Evolutionary conservation across 768 basidiomycete species (phyloP).

Genomic region (Boletellus sp.): DNA sequence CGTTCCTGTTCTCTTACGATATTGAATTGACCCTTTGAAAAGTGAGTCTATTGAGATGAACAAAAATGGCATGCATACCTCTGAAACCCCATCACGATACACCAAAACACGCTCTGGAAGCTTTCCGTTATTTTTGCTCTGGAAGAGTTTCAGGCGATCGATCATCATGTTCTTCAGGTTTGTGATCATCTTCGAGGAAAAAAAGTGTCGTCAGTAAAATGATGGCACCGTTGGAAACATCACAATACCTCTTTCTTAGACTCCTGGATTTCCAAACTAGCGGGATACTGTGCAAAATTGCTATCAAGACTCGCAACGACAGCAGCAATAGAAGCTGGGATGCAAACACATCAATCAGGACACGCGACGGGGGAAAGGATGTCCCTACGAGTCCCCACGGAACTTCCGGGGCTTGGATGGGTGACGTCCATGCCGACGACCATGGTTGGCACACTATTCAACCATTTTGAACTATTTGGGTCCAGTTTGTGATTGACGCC

Average conservation of each 20-base stretch:
- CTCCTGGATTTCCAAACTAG: slow-evolving; percentile 46
- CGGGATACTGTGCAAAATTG: slow-evolving; percentile 48
- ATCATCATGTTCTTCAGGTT: slow-evolving; percentile 48
- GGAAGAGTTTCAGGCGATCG: slow-evolving; percentile 42
- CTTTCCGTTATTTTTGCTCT: slow-evolving; percentile 28
- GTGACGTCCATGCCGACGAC: slow-evolving; percentile 64
- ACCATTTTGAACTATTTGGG: slow-evolving; percentile 34
- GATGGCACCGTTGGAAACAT: neutral
- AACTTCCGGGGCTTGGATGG: slow-evolving; percentile 74
- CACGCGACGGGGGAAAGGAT: neutral
- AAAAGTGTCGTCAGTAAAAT: slow-evolving; percentile 1
- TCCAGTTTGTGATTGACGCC: slow-evolving; percentile 51
- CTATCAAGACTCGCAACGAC: slow-evolving; percentile 49
- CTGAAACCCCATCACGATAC: slow-evolving; percentile 77
- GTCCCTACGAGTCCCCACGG: slow-evolving; percentile 42
- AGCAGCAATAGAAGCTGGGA: slow-evolving; percentile 46
- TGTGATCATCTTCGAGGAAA: slow-evolving; percentile 41
- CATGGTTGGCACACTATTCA: slow-evolving; percentile 44
- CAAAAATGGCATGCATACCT: slow-evolving; percentile 39
- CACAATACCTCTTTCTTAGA: slow-evolving; percentile 62
- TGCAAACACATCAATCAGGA: neutral
- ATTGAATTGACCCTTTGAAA: slow-evolving; percentile 44
- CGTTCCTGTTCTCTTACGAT: slow-evolving; percentile 43
- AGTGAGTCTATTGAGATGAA: slow-evolving; percentile 10
- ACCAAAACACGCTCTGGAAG: slow-evolving; percentile 48